Evolutionary conservation across 768 basidiomycete species (phyloP).

Genomic region (Chalciporus pseudorubinellus): DNA sequence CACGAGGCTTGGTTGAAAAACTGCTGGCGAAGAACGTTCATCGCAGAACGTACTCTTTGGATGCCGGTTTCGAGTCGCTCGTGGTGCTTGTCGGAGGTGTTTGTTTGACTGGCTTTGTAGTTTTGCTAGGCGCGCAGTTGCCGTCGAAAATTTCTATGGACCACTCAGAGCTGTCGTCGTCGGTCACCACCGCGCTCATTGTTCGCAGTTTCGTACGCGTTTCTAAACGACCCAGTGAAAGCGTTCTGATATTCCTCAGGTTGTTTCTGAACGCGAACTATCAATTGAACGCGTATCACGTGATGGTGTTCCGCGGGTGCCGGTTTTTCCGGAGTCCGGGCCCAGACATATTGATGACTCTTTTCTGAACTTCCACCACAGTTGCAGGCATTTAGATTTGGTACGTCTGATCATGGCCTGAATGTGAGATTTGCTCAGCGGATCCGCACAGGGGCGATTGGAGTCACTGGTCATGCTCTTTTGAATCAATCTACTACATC

Average conservation of each 20-base stretch:
- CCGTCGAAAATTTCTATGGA: conserved; percentile 33
- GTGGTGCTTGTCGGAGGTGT: conserved; percentile 1
- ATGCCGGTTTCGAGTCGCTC: not conserved
- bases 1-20: conserved; percentile 4
- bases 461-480: no score
- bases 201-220: conserved; percentile 5
- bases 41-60: conserved; percentile 16
- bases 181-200: conserved; percentile 14
- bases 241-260: not conserved
- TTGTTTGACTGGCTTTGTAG: conserved; percentile 22
- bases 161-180: conserved; percentile 27
- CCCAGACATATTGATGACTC: not conserved
- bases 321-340: no score
- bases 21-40: conserved; percentile 11
- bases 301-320: conserved; percentile 2
- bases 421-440: no score
- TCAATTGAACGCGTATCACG: conserved; percentile 9
- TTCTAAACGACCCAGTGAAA: not conserved
- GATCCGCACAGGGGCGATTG: no score
- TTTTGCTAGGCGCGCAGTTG: conserved; percentile 1
- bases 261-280: conserved; percentile 3
- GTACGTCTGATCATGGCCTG: no score
- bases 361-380: not conserved
- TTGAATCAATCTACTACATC: no score
- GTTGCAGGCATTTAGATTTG: no score